A percentile compares a stretch with the other conserved stretches of the same genome.
Conservation (phyloP, 257 asterid genomes). For the Buddleja alternifolia region DNA sequence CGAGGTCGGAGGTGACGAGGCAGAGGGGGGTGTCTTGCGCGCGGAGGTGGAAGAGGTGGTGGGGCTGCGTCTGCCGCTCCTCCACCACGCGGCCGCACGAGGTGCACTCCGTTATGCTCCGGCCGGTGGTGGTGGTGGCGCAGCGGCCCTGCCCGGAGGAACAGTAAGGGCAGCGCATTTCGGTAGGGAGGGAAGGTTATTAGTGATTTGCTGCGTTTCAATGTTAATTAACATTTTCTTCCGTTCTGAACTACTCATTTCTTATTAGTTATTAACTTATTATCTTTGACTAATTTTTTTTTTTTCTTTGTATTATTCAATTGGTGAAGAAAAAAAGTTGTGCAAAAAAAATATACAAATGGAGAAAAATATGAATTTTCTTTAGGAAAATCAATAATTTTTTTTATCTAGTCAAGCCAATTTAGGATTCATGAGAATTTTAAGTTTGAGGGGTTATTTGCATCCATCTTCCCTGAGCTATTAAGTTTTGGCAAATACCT, state of each 20-base stretch:
- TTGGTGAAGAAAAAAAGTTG: no score
- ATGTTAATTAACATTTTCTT: background rate
- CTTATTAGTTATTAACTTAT: no score
- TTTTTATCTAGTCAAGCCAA: no score
- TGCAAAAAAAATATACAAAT: no score
- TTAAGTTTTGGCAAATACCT: no score
- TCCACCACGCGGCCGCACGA: slow-evolving; percentile 88
- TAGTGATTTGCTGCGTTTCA: background rate
- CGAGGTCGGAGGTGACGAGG: slow-evolving; percentile 96
- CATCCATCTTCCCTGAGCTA: no score
- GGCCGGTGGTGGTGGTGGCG: slow-evolving; percentile 71
- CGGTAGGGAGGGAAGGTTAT: slow-evolving; percentile 19
- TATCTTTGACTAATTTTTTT: no score
- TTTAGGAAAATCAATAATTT: no score
- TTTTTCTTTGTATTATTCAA: background rate
- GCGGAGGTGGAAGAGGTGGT: slow-evolving; percentile 95
- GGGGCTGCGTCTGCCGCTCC: slow-evolving; percentile 85
- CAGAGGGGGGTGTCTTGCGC: slow-evolving; percentile 92
- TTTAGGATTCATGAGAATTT: no score
- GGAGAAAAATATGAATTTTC: no score
- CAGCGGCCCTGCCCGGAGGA: slow-evolving; percentile 73
- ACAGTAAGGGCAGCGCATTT: slow-evolving; percentile 98
- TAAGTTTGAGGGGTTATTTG: no score
- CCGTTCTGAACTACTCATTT: background rate
- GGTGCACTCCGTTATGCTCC: slow-evolving; percentile 77